Base-by-base conservation (phyloP, 2,329 filamentous ascomycete genomes). In the Myriangium duriaei region DNA sequence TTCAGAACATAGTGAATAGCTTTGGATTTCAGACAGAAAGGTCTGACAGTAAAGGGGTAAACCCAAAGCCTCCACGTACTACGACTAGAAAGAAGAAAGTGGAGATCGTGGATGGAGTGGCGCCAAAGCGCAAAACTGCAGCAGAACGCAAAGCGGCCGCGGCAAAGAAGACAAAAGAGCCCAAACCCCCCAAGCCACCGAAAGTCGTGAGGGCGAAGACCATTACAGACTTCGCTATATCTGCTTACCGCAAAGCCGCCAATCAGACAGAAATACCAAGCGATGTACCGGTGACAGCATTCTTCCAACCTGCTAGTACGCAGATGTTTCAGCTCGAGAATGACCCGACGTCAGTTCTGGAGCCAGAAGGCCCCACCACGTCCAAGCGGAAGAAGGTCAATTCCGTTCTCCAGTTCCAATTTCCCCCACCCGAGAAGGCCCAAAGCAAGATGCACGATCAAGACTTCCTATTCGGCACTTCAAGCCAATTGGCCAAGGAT, bases 381-480 rank as follows among this genome's bases (percentile, higher is more conserved):
- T 47, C 48, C 53, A 34, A 57, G 31, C 51, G 51, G 12, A 29
- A 44, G 30, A 38, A 38, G 43, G 58, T 39, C 9, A 41, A 26
- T 26, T 32, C 43, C 11, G 38, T 33, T 28, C 24, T 43, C 4
- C 41, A 43, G 12, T 35, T 42, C 37, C 40, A 43, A 24, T 24
- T 45, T 11, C 35, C 42, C 13, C 36, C 39, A 18, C 43, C 43
- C 17, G 32, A 40, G 31, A 38, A 37, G 14, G 85, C 83, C 1
- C 58, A 79, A 30, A 71, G 71, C 37, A 70, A 79, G 47, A 71
- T 81, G 11, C 66, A 72, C 3, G 64, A 71, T 1, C 85, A 91
- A 53, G 75, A 86, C 42, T 82, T 87, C 51, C 61, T 92, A 0
- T 93, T 93, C 58, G 85, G 84, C 1, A 91, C 84, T 0, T 87